Conservation (phyloP, 2,329 filamentous ascomycete species). For the Arthrobotrys iridis region DNA sequence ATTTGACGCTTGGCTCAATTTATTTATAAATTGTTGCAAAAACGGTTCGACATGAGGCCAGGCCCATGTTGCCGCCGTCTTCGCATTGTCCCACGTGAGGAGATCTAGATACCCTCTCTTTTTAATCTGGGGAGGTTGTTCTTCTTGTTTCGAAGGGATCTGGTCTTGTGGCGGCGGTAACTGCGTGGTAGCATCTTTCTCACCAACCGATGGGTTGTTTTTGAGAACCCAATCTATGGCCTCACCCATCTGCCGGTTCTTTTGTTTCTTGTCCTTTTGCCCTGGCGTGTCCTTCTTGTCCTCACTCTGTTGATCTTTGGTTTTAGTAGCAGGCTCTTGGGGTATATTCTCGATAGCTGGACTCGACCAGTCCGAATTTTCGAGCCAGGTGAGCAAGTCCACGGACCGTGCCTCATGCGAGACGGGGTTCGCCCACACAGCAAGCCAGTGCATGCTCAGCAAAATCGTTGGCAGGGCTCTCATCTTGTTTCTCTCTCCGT, state of each 20-base stretch:
- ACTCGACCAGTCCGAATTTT: conserved; percentile 42
- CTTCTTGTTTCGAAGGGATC: not conserved
- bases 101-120: conserved; percentile 32
- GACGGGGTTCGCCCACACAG: conserved; percentile 35
- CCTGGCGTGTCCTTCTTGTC: not conserved
- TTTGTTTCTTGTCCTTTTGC: conserved; percentile 15
- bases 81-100: conserved; percentile 23
- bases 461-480: conserved; percentile 30
- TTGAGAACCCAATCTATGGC: conserved; percentile 26
- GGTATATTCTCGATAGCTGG: conserved; percentile 21
- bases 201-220: not conserved
- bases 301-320: not conserved
- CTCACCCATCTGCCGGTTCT: conserved; percentile 25
- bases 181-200: not conserved
- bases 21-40: conserved; percentile 46
- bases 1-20: conserved; percentile 28
- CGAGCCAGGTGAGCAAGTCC: conserved; percentile 47
- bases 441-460: conserved; percentile 33
- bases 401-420: conserved; percentile 42
- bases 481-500: conserved; percentile 8
- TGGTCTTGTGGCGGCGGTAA: not conserved
- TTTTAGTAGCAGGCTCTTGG: not conserved
- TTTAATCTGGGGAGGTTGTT: not conserved
- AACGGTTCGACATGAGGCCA: conserved; percentile 37
- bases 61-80: conserved; percentile 16